Evolutionary conservation across 1,284 basidiomycete species (phyloP).

Genomic region (Peniophora sp.): DNA sequence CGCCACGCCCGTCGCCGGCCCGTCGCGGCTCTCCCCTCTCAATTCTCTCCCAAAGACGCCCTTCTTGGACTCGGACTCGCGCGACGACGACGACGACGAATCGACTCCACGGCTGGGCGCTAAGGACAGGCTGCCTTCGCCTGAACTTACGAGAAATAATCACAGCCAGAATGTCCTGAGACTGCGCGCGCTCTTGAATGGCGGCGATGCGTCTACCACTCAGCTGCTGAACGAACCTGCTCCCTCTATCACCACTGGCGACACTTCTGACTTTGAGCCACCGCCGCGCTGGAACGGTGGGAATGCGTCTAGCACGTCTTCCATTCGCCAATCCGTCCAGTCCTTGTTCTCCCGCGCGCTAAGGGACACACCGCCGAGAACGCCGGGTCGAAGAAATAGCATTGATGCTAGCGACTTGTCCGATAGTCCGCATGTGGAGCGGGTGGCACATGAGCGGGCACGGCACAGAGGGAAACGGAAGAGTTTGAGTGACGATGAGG

Average conservation of each 20-base stretch:
- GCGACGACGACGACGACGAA: constrained; percentile 35
- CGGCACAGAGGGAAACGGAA: constrained; percentile 42
- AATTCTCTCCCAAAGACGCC: constrained; percentile 1
- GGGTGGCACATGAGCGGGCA: constrained; percentile 33
- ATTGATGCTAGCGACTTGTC: constrained; percentile 56
- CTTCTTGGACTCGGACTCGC: constrained; percentile 23
- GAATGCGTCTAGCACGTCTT: constrained; percentile 33
- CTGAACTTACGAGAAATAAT: constrained; percentile 5
- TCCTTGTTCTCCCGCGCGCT: constrained; percentile 56
- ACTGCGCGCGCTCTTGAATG: constrained; percentile 46
- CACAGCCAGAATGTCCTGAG: not conserved
- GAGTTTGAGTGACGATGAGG: constrained; percentile 64
- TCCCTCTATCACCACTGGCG: constrained; percentile 36
- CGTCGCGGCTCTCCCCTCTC: constrained; percentile 21
- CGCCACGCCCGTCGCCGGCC: constrained; percentile 24
- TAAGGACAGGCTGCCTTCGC: constrained; percentile 19
- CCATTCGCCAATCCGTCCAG: constrained; percentile 49
- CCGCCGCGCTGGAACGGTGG: constrained; percentile 31
- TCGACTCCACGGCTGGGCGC: constrained; percentile 40
- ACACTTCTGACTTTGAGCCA: constrained; percentile 53
- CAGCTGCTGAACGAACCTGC: constrained; percentile 22
- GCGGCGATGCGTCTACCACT: constrained; percentile 22
- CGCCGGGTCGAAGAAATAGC: constrained; percentile 44
- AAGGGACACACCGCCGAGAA: constrained; percentile 49
- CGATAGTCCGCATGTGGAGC: constrained; percentile 36